Evolutionary conservation across 2,329 filamentous ascomycete genomes (phyloP), one percentile per base, ranked within the genome.

Genomic region (Calonectria pseudoturangicola): DNA sequence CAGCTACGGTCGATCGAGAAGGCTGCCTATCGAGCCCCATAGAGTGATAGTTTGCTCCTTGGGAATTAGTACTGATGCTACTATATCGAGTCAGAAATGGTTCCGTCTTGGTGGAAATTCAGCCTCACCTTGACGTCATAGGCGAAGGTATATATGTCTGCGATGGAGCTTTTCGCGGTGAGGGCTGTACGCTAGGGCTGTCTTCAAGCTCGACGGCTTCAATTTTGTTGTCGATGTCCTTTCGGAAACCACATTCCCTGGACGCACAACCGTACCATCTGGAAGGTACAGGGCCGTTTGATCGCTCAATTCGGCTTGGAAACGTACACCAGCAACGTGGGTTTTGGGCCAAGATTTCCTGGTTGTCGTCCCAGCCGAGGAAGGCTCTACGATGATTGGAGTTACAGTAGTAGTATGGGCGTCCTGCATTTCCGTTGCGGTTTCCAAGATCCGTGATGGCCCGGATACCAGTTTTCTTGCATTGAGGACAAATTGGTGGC

Each of bases 201-300:
- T 25, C 50, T n/a, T n/a, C 50, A 2, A 36, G 27, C 28, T 56
- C 50, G 7, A 36, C 50, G 5, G 16, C 9, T 56, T 56, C 28
- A 21, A 4, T 3, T 36, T 18, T 4, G 9, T 18, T 6, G 9
- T 56, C 28, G 2, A 56, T 21, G 8, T 56, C 28, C 18, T 21
- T 15, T 36, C 50, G 50, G 10, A 56, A 56, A 1, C 50, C 50
- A 12, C 50, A 56, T 8, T 8, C 28, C 10, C 18, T 28, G 3
- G 30, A 21, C 50, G 50, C 50, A 15, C 50, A 56, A 3, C 28
- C 28, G 50, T 56, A 56, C 50, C 50, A 56, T 36, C 36, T 28
- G 7, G 28, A 36, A 36, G 50, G 50, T 3, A 56, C 28, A 21
- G 50, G 50, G 10, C 50, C 28, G 30, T 56, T 56, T 2, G 28